Percentiles rank a stretch among this genome's conserved stretches.
Conservation (phyloP, 2,329 filamentous ascomycete species). For the Ramularia endophylla region DNA sequence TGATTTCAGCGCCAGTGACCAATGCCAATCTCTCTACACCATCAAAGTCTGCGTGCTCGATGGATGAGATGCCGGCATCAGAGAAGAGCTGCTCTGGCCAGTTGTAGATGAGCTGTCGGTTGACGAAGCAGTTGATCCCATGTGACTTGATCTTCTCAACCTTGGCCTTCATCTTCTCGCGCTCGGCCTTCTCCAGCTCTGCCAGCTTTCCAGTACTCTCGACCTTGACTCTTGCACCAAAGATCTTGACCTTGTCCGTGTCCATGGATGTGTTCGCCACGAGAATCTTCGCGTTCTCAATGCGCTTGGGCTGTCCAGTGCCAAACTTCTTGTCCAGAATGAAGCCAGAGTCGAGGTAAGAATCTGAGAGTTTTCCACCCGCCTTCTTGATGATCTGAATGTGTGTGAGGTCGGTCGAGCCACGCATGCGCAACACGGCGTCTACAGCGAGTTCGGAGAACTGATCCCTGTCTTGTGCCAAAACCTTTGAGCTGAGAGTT, state of each 20-base stretch:
- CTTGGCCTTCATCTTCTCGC: conserved; percentile 99
- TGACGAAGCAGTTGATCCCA: conserved; percentile 99
- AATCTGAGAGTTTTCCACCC: conserved; percentile 94
- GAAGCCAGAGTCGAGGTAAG: conserved; percentile 96
- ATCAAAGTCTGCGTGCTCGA: conserved; percentile 98
- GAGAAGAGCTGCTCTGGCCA: conserved; percentile 99
- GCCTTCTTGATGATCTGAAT: conserved; percentile 99
- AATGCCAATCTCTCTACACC: conserved; percentile 92
- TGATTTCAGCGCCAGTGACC: conserved; percentile 95
- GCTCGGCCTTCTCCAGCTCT: conserved; percentile 96
- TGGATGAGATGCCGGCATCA: conserved; percentile 95
- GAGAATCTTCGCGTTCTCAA: conserved; percentile 97
- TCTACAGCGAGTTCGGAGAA: conserved; percentile 87
- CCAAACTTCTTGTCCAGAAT: conserved; percentile 99
- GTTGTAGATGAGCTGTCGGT: conserved; percentile 99
- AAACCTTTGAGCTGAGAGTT: conserved; percentile 93
- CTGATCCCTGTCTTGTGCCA: conserved; percentile 87
- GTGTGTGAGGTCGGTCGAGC: conserved; percentile 88
- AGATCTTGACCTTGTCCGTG: conserved; percentile 99
- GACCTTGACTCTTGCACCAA: conserved; percentile 94
- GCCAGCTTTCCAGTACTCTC: conserved; percentile 93
- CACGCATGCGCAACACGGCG: conserved; percentile 82
- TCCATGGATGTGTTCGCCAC: conserved; percentile 99
- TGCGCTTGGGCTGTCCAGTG: conserved; percentile 93
- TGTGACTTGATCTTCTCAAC: conserved; percentile 98